Evolutionary conservation across 129 eudicot genomes (phyloP).

Genomic region (Tagetes erecta): DNA sequence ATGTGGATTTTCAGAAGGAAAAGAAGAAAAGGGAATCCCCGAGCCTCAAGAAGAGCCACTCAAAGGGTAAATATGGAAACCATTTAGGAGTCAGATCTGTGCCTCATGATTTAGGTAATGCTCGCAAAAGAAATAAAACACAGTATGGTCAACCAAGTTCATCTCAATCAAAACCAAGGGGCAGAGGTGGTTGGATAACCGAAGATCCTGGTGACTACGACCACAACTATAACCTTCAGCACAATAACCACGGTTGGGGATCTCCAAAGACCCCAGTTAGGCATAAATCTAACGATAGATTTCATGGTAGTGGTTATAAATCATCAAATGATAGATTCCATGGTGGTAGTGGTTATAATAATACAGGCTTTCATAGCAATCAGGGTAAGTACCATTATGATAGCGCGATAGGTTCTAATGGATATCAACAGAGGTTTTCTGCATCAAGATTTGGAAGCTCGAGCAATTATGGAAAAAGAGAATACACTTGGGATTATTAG

Average conservation of each 20-base stretch:
- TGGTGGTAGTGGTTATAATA: slow-evolving; percentile 42
- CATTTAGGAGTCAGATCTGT: slow-evolving; percentile 44
- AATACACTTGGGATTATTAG: slow-evolving; percentile 49
- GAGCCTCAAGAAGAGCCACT: slow-evolving; percentile 41
- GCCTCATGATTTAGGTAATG: slow-evolving; percentile 53
- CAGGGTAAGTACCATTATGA: slow-evolving; percentile 33
- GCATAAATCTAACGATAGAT: slow-evolving; percentile 32
- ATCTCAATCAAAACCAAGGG: slow-evolving; percentile 46
- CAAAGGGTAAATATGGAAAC: slow-evolving; percentile 39
- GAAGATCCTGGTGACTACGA: slow-evolving; percentile 58
- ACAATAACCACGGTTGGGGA: slow-evolving; percentile 41
- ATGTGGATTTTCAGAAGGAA: slow-evolving; percentile 39
- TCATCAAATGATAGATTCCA: slow-evolving; percentile 32
- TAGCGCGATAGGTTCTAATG: slow-evolving; percentile 37
- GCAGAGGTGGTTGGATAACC: slow-evolving; percentile 62
- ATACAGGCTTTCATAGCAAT: slow-evolving; percentile 37
- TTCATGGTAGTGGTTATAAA: slow-evolving; percentile 23
- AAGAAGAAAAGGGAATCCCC: slow-evolving; percentile 58
- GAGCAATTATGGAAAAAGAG: slow-evolving; percentile 45
- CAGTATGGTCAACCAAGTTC: slow-evolving; percentile 37
- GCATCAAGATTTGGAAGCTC: slow-evolving; percentile 52
- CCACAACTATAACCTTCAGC: not conserved
- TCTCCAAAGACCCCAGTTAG: slow-evolving; percentile 64
- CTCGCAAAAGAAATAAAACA: slow-evolving; percentile 48
- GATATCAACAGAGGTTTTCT: slow-evolving; percentile 51